phyloP scores from a whole-genome alignment of 257 asterid genomes.

The Petrea volubilis region DNA sequence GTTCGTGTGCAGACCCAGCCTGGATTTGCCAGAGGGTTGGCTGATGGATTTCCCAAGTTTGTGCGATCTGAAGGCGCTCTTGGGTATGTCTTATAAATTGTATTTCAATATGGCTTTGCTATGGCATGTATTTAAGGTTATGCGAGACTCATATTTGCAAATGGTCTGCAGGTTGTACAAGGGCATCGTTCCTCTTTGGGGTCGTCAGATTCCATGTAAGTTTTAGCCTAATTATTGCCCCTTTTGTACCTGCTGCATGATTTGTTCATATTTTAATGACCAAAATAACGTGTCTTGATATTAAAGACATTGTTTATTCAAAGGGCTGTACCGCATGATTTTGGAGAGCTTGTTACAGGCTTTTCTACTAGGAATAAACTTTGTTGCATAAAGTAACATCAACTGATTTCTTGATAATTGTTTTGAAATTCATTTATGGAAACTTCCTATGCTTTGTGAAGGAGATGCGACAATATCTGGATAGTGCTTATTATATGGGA shows the following conservation, averaged over 20 bases:
- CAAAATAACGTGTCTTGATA: not conserved
- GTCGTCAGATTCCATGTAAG: slow-evolving; percentile 98
- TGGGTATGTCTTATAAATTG: slow-evolving; percentile 35
- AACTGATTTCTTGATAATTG: not conserved
- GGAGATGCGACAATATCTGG: not conserved
- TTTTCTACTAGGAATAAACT: not conserved
- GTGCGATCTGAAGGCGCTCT: slow-evolving; percentile 51
- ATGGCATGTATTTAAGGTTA: not conserved
- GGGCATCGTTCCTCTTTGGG: slow-evolving; percentile 94
- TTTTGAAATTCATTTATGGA: not conserved
- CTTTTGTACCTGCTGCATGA: not conserved
- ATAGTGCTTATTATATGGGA: not conserved
- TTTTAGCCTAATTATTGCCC: slow-evolving; percentile 7
- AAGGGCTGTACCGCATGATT: not conserved
- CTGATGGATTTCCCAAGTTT: slow-evolving; percentile 55
- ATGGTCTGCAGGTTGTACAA: slow-evolving; percentile 68
- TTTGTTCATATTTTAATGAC: not conserved
- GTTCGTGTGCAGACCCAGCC: slow-evolving; percentile 62
- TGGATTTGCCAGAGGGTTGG: slow-evolving; percentile 54
- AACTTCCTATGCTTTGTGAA: not conserved
- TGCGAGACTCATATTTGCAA: not conserved
- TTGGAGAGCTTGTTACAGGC: not conserved
- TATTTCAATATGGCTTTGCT: not conserved
- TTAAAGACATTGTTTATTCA: not conserved
- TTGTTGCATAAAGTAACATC: not conserved